Conservation (phyloP, 768 basidiomycete species). For the Filobasidium floriforme region DNA sequence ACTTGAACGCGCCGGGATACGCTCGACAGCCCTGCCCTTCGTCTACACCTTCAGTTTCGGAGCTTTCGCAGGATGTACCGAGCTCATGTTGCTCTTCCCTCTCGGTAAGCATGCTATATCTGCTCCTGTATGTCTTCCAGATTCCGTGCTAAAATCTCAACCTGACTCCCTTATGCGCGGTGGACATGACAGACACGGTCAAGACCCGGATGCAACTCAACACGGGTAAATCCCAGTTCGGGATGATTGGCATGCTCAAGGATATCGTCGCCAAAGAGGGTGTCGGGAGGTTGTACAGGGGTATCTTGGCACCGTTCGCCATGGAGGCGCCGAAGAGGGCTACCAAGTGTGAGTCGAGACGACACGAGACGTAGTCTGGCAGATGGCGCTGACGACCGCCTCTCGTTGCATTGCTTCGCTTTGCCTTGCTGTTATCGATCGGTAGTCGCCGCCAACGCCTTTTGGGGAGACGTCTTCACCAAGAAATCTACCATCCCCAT, state of each 20-base stretch:
- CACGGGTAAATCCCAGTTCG: slow-evolving; percentile 65
- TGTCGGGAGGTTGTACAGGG: slow-evolving; percentile 65
- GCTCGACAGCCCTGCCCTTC: slow-evolving; percentile 45
- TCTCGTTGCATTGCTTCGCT: no score
- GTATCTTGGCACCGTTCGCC: slow-evolving; percentile 88
- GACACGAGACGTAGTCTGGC: no score
- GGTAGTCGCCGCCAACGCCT: slow-evolving; percentile 68
- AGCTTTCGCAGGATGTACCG: slow-evolving; percentile 70
- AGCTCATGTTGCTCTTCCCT: slow-evolving; percentile 21
- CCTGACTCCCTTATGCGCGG: no score
- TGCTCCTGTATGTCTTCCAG: no score
- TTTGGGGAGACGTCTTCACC: slow-evolving; percentile 65
- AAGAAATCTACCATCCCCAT: slow-evolving; percentile 65
- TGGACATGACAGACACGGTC: slow-evolving; percentile 85
- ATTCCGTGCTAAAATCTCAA: no score
- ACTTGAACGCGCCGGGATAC: neutral
- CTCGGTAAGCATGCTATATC: no score
- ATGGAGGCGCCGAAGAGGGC: slow-evolving; percentile 98
- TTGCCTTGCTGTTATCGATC: neutral
- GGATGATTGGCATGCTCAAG: slow-evolving; percentile 73
- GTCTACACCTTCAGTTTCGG: slow-evolving; percentile 81
- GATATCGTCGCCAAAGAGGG: slow-evolving; percentile 80
- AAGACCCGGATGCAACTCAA: slow-evolving; percentile 99
- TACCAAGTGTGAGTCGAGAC: slow-evolving; percentile 58
- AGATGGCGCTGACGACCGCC: no score